Evolutionary conservation across 2,329 filamentous ascomycete genomes (phyloP).

Genomic region (Atkinsonella texensis): DNA sequence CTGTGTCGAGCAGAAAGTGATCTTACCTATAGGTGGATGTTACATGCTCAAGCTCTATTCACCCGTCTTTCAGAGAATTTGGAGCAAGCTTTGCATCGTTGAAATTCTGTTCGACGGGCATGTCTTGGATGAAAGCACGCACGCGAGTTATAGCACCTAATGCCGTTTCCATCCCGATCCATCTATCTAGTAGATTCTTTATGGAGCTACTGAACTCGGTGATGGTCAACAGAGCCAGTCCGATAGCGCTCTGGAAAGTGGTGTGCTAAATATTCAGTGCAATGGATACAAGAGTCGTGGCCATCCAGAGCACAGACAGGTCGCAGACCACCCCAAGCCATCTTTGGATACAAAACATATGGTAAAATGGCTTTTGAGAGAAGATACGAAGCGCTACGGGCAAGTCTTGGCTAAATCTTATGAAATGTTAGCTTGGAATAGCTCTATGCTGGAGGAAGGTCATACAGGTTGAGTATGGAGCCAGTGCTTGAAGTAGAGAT

Average conservation of each 20-base stretch:
- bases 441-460: background rate
- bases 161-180: background rate
- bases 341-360: conserved; percentile 1
- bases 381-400: background rate
- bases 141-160: conserved; percentile 1
- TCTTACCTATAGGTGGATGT: conserved; percentile 3
- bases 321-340: conserved; percentile 2
- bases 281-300: background rate
- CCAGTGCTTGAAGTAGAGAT: background rate
- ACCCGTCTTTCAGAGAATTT: background rate
- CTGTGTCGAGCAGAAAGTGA: background rate
- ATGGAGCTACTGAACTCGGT: background rate
- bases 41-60: background rate
- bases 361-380: conserved; percentile 4
- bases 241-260: background rate
- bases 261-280: background rate
- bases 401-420: conserved; percentile 6
- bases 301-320: background rate
- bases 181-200: background rate
- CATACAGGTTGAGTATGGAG: background rate
- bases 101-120: background rate
- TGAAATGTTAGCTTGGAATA: background rate
- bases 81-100: background rate
- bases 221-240: background rate
- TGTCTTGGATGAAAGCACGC: background rate